A percentile compares a stretch with the other conserved stretches of the same genome.
Conservation (phyloP, 805 yeast species). For the Saccharomycopsis amapae region DNA sequence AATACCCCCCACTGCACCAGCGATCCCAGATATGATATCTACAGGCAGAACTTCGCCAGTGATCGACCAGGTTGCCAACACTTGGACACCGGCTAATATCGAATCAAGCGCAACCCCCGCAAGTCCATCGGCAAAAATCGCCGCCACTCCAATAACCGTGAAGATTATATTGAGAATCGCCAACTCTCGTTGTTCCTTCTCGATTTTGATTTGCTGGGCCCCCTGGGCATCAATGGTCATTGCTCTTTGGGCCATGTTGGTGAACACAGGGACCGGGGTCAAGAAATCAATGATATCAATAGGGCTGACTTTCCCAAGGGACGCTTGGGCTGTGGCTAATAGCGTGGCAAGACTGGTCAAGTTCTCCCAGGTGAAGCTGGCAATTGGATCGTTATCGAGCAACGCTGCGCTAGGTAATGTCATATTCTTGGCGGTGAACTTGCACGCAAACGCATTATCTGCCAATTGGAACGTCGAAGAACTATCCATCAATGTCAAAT, state of each 20-base stretch:
- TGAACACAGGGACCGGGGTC: constrained; percentile 11
- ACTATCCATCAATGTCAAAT: constrained; percentile 2
- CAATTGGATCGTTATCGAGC: constrained; percentile 15
- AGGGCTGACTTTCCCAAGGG: constrained; percentile 8
- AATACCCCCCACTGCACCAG: constrained; percentile 9
- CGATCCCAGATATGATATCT: neutral
- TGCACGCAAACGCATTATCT: constrained; percentile 3
- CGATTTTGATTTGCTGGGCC: neutral
- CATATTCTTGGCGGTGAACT: constrained; percentile 8
- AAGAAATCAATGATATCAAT: constrained; percentile 14
- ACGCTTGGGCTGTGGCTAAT: constrained; percentile 5
- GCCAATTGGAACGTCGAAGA: no score
- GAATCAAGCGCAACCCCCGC: constrained; percentile 5
- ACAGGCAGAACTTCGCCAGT: constrained; percentile 3
- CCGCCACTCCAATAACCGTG: constrained; percentile 12
- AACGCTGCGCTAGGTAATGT: constrained; percentile 13
- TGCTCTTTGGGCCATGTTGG: constrained; percentile 3
- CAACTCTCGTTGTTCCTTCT: constrained; percentile 10
- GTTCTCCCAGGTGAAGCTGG: constrained; percentile 5
- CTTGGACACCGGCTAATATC: constrained; percentile 2
- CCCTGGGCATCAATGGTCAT: constrained; percentile 15
- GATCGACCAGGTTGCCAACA: constrained; percentile 3
- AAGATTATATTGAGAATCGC: constrained; percentile 14
- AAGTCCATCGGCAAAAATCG: constrained; percentile 11
- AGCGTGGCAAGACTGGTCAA: constrained; percentile 11